A percentile compares a stretch with the other conserved stretches of the same genome.
phyloP scores from a whole-genome alignment of 768 basidiomycete genomes.

The Amanita pseudoporphyria region DNA sequence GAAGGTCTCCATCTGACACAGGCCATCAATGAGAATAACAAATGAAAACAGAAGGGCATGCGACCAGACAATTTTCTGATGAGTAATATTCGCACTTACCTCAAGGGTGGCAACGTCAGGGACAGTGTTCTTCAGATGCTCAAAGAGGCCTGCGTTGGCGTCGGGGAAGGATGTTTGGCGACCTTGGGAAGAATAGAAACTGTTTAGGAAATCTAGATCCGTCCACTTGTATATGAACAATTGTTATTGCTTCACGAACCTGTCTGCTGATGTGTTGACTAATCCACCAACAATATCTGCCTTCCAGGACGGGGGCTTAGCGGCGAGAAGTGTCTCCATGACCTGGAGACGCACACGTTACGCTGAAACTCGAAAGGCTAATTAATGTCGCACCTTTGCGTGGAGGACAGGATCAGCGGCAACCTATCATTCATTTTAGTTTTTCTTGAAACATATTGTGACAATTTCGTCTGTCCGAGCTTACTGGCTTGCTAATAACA shows the following conservation, averaged over 20 bases:
- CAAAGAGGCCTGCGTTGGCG: conserved; percentile 55
- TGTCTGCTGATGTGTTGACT: conserved; percentile 78
- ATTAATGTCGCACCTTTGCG: conserved; percentile 29
- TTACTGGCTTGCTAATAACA: conserved; percentile 55
- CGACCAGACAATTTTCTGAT: background rate
- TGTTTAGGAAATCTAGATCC: conserved; percentile 16
- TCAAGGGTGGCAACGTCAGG: conserved; percentile 58
- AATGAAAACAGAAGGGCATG: background rate
- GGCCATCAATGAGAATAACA: background rate
- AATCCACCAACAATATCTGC: conserved; percentile 31
- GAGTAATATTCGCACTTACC: conserved; percentile 25
- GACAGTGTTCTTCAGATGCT: conserved; percentile 38
- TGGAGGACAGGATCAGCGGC: conserved; percentile 48
- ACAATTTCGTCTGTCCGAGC: conserved; percentile 9
- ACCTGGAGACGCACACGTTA: conserved; percentile 27
- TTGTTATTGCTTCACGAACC: conserved; percentile 27
- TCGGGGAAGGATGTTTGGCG: conserved; percentile 76
- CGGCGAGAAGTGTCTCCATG: conserved; percentile 29
- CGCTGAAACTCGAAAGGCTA: background rate
- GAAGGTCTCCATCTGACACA: conserved; percentile 74
- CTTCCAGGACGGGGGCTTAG: conserved; percentile 30
- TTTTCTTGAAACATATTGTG: background rate
- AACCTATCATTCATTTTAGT: conserved; percentile 29
- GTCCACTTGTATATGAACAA: background rate
- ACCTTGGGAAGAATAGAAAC: conserved; percentile 85